Percentiles rank a stretch among this genome's conserved stretches.
Evolutionary conservation across 306 rosid species (phyloP).

Genomic region (Carpinus viminea): DNA sequence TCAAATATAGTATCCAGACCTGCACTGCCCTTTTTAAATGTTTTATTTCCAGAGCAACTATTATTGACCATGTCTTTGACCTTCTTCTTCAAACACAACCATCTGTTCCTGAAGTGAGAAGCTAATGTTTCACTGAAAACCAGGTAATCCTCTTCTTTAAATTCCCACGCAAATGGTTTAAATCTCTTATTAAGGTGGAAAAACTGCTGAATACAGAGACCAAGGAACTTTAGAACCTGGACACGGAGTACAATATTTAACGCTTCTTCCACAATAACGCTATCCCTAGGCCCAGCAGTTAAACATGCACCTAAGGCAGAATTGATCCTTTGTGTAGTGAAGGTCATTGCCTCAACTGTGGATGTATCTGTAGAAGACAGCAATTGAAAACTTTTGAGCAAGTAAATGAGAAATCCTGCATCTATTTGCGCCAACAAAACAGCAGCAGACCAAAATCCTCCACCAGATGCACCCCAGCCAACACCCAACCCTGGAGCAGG

Average conservation of each 20-base stretch:
- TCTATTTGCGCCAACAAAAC: slow-evolving; percentile 67
- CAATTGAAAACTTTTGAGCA: slow-evolving; percentile 50
- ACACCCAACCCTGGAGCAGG: slow-evolving; percentile 92
- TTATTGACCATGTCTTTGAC: slow-evolving; percentile 37
- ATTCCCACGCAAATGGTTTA: slow-evolving; percentile 57
- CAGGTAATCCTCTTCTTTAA: slow-evolving; percentile 65
- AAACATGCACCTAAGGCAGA: slow-evolving; percentile 57
- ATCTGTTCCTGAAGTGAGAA: slow-evolving; percentile 78
- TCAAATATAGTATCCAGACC: slow-evolving; percentile 74
- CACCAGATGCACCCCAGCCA: slow-evolving; percentile 93
- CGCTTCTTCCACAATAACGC: slow-evolving; percentile 47
- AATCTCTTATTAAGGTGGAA: slow-evolving; percentile 38
- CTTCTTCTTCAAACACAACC: slow-evolving; percentile 74
- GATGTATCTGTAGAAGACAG: slow-evolving; percentile 26
- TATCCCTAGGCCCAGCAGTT: slow-evolving; percentile 77
- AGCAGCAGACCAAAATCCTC: slow-evolving; percentile 83
- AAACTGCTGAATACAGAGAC: slow-evolving; percentile 50
- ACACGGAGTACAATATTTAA: slow-evolving; percentile 52
- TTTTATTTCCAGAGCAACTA: slow-evolving; percentile 32
- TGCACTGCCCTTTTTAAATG: slow-evolving; percentile 41
- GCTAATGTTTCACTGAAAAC: slow-evolving; percentile 58
- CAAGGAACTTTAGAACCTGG: slow-evolving; percentile 63
- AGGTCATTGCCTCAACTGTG: slow-evolving; percentile 47
- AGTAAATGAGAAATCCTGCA: slow-evolving; percentile 51
- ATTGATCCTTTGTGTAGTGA: slow-evolving; percentile 47